Conservation (phyloP, 2,329 filamentous ascomycete genomes). For the Trichoderma citrinoviride region DNA sequence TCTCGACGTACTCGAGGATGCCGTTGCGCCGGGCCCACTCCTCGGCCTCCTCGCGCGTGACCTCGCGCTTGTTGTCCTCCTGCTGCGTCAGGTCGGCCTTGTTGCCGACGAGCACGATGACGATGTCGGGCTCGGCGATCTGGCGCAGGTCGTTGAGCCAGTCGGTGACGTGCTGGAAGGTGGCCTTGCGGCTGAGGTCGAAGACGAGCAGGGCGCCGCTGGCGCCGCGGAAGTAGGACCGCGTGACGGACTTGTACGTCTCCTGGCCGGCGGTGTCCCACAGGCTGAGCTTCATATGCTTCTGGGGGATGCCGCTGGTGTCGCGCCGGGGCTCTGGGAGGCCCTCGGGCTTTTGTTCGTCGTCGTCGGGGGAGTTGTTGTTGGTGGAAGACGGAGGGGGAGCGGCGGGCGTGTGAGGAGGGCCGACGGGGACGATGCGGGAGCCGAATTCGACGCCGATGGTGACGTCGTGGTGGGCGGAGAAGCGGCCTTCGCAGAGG, state of each 20-base stretch:
- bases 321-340: constrained; percentile 54
- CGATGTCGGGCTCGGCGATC: constrained; percentile 93
- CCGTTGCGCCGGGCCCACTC: constrained; percentile 85
- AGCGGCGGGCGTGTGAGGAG: constrained; percentile 60
- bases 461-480: constrained; percentile 90
- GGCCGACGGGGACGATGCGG: constrained; percentile 85
- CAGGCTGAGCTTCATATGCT: constrained; percentile 87
- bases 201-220: constrained; percentile 79
- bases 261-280: constrained; percentile 98
- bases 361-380: constrained; percentile 23
- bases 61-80: constrained; percentile 67
- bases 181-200: constrained; percentile 82
- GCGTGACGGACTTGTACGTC: constrained; percentile 94
- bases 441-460: constrained; percentile 97
- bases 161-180: constrained; percentile 83
- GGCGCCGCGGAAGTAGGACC: constrained; percentile 85
- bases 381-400: constrained; percentile 29
- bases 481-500: constrained; percentile 94
- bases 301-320: constrained; percentile 47
- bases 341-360: constrained; percentile 33
- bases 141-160: constrained; percentile 93
- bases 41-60: constrained; percentile 78
- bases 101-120: constrained; percentile 92
- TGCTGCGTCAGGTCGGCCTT: constrained; percentile 75
- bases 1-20: constrained; percentile 92